Conservation (phyloP, 768 basidiomycete genomes). For the Amanita pallidorosea region DNA sequence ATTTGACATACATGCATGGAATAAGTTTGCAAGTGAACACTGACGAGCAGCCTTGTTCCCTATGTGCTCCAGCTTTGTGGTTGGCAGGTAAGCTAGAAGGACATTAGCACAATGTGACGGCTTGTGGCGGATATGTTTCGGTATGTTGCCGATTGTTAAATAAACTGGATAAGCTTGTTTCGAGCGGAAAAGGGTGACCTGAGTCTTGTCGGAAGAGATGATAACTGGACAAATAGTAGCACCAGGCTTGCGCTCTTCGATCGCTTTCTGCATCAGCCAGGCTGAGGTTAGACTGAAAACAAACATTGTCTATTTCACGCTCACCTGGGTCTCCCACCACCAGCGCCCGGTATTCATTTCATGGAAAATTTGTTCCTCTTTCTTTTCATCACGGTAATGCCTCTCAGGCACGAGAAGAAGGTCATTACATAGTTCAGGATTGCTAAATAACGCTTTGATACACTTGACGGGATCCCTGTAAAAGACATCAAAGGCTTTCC, state of each 20-base stretch:
- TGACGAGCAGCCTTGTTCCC: constrained; percentile 10
- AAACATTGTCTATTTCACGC: neutral
- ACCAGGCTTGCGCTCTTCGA: neutral
- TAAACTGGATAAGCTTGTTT: constrained; percentile 32
- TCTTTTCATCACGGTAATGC: constrained; percentile 16
- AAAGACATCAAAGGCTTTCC: constrained; percentile 15
- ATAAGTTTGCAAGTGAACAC: constrained; percentile 15
- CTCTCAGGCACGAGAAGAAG: constrained; percentile 17
- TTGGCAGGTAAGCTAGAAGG: constrained; percentile 26
- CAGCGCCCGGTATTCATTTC: constrained; percentile 24
- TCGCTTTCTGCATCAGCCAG: neutral
- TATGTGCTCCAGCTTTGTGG: constrained; percentile 18
- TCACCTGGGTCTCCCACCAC: constrained; percentile 25
- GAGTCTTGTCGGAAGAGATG: constrained; percentile 31
- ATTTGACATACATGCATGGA: constrained; percentile 3
- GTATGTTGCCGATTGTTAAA: constrained; percentile 29
- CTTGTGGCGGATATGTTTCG: constrained; percentile 21
- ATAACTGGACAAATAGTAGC: constrained; percentile 27
- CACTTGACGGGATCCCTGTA: constrained; percentile 18
- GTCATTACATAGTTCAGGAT: constrained; percentile 15
- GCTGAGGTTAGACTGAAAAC: neutral
- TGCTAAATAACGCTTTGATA: constrained; percentile 17
- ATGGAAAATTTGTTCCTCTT: constrained; percentile 13
- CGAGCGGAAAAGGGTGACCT: constrained; percentile 23
- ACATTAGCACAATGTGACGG: constrained; percentile 18